A percentile compares a stretch with the other conserved stretches of the same genome.
phyloP scores from a whole-genome alignment of 2,329 filamentous ascomycete genomes.

The Cytospora paraplurivora region DNA sequence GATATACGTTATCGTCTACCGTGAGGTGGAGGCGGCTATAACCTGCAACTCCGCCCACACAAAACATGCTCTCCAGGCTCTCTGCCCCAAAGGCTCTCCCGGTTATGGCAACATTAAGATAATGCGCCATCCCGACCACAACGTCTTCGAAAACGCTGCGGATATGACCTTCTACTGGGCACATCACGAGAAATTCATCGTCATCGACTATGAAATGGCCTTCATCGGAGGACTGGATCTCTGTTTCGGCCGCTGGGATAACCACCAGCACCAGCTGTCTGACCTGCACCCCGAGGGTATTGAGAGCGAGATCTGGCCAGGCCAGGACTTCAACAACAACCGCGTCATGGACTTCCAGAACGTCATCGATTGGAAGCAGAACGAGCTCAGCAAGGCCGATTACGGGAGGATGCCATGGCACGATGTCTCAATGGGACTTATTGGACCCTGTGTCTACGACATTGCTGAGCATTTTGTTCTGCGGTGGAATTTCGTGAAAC shows the following conservation, averaged over 20 bases:
- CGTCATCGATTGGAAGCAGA: constrained; percentile 88
- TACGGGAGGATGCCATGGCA: constrained; percentile 98
- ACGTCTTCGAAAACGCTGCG: constrained; percentile 86
- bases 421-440: constrained; percentile 89
- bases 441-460: constrained; percentile 87
- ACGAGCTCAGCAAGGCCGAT: constrained; percentile 87
- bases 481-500: constrained; percentile 95
- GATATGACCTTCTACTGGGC: constrained; percentile 99
- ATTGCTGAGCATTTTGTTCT: constrained; percentile 95
- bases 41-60: constrained; percentile 94
- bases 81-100: constrained; percentile 79
- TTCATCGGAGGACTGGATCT: constrained; percentile 95
- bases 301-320: constrained; percentile 83
- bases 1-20: constrained; percentile 91
- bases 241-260: constrained; percentile 95
- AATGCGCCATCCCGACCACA: constrained; percentile 93
- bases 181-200: constrained; percentile 96
- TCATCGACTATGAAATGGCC: constrained; percentile 86
- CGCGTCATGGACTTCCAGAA: constrained; percentile 93
- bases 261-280: constrained; percentile 78
- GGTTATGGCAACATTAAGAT: constrained; percentile 87
- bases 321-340: constrained; percentile 98
- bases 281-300: constrained; percentile 87
- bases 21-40: constrained; percentile 77
- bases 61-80: constrained; percentile 76